Percentiles rank a stretch among this genome's conserved stretches.
These are phyloP conservation scores for Boletellus ananas DNA, from an alignment of 768 basidiomycete genomes.

Conservation along the genomic window DNA sequence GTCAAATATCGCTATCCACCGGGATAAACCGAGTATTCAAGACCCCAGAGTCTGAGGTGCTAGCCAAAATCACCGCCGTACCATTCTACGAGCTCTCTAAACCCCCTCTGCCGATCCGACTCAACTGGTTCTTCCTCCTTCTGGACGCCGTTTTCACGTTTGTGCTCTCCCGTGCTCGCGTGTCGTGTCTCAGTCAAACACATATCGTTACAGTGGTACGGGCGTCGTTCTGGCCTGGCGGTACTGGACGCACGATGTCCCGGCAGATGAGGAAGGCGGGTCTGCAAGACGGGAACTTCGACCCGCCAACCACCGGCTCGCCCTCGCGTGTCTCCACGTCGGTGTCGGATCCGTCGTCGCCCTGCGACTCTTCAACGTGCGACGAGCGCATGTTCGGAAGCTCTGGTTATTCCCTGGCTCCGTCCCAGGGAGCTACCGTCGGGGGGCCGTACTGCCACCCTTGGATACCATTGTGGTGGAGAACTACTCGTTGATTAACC, in stretches of 20 bases:
- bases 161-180: constrained; percentile 4
- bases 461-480: constrained; percentile 27
- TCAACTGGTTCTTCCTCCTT: constrained; percentile 28
- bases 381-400: constrained; percentile 28
- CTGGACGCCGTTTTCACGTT: constrained; percentile 31
- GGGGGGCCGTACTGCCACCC: constrained; percentile 12
- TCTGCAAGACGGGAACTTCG: constrained; percentile 23
- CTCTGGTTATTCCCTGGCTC: constrained; percentile 29
- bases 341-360: constrained; percentile 29
- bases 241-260: constrained; percentile 24
- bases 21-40: constrained; percentile 5
- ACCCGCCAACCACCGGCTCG: constrained; percentile 28
- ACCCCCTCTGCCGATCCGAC: constrained; percentile 17
- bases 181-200: neutral
- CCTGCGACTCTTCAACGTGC: constrained; percentile 22
- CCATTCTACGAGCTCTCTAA: constrained; percentile 26
- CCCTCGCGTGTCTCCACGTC: constrained; percentile 26
- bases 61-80: constrained; percentile 14
- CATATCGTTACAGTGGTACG: constrained; percentile 14
- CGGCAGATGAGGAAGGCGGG: constrained; percentile 11
- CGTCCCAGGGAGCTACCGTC: constrained; percentile 23
- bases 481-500: constrained; percentile 19
- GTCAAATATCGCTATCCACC: constrained; percentile 15
- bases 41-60: constrained; percentile 14
- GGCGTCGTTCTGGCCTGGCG: constrained; percentile 27